Base-by-base conservation (phyloP, 805 yeast species). In the Pichia nakasei region DNA sequence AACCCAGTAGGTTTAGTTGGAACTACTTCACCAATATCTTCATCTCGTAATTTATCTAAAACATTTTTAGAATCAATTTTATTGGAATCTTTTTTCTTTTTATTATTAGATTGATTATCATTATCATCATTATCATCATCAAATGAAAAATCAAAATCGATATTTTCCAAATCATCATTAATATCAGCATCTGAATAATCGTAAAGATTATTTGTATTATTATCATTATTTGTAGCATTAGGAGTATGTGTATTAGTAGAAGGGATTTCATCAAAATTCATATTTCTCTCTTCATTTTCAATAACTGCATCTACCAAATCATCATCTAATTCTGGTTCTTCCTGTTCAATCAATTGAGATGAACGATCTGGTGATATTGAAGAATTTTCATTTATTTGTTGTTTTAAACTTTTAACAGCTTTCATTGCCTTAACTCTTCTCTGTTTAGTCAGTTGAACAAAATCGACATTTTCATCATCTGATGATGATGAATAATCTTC, bases 401-500 rank as follows among this genome's bases (percentile, higher is more conserved):
- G 50, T 47, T 55, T 57, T 26, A 52, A 45, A 3, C 46, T 54
- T 41, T 57, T 58, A 4, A 65, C 72, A 1, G 76, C 75, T 48
- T 73, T 72, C 69, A 75, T 64, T 1, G 78, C 69, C 47, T 65
- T 70, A 33, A 76, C 76, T 61, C 82, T 77, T 48, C 78, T 68
- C 57, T 81, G 82, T 9, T 82, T 84, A 31, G 85, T 83, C 48
- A 84, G 62, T 57, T 75, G 76, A 15, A 83, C 85, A 58, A 80
- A 82, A 61, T 84, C 91, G 3, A 82, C 78, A 51, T 77, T 79
- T 32, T 78, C 79, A 52, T 76, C 82, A 0, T 82, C 76, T 11
- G 80, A 73, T 11, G 73, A 66, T 3, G 59, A 56, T 15, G 58
- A 56, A 17, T 58, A 59, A 12, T 64, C 35, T 17, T 32, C 34